Evolutionary conservation across 2,329 filamentous ascomycete genomes (phyloP).

Genomic region (Pleurostoma richardsiae): DNA sequence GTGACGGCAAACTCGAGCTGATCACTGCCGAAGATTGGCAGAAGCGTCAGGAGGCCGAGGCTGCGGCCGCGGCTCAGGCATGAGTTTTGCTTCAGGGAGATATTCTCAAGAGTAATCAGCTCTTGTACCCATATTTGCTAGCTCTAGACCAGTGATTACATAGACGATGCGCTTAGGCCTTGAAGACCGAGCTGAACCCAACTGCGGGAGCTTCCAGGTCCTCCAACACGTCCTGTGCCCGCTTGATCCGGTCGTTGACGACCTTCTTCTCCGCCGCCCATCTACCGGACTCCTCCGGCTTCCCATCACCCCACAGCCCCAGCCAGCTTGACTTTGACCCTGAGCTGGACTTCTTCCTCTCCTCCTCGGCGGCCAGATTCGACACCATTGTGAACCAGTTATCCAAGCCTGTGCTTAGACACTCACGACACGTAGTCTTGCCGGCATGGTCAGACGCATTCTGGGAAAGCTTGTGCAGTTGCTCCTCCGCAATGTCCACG

Average conservation of each 20-base stretch:
- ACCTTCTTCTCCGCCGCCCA: slow-evolving; percentile 53
- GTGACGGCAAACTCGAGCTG: not conserved
- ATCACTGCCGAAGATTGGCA: no score
- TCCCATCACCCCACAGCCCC: slow-evolving; percentile 31
- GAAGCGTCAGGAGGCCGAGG: no score
- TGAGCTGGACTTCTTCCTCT: slow-evolving; percentile 24
- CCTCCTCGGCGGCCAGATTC: slow-evolving; percentile 52
- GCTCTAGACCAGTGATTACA: no score
- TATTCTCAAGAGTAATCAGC: no score
- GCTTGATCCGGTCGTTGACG: slow-evolving; percentile 43
- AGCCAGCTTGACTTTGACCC: slow-evolving; percentile 26
- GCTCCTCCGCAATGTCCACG: slow-evolving; percentile 72
- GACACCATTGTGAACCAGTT: slow-evolving; percentile 84
- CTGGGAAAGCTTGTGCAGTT: slow-evolving; percentile 42
- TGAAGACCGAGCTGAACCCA: slow-evolving; percentile 30
- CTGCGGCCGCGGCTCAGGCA: no score
- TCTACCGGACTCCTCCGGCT: slow-evolving; percentile 33
- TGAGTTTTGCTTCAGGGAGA: no score
- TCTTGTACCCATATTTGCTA: no score
- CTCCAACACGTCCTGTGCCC: slow-evolving; percentile 48
- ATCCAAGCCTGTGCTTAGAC: slow-evolving; percentile 67
- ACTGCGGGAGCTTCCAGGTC: slow-evolving; percentile 32
- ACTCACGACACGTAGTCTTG: slow-evolving; percentile 66
- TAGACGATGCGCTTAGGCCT: slow-evolving; percentile 22
- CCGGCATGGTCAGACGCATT: slow-evolving; percentile 26